Evolutionary conservation across 2,329 filamentous ascomycete genomes (phyloP).

Genomic region (Lecanoromycetidae sp.): DNA sequence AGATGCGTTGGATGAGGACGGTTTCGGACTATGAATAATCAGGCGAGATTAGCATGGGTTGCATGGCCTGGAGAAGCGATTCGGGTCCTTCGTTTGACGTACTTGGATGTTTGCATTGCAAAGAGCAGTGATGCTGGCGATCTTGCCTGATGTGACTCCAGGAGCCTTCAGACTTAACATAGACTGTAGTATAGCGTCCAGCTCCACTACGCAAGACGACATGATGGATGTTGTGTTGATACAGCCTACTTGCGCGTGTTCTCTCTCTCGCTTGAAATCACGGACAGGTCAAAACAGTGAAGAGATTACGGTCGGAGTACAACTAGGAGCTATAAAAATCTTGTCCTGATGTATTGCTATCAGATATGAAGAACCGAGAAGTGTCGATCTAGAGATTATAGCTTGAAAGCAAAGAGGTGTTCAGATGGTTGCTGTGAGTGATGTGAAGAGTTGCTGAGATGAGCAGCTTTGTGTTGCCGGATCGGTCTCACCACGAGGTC

Average conservation of each 20-base stretch:
- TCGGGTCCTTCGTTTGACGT: slow-evolving; percentile 33
- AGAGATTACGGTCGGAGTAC: slow-evolving; percentile 10
- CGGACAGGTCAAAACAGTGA: background rate
- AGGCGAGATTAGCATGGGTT: background rate
- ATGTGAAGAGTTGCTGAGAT: too few relatives aligned
- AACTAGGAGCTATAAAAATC: background rate
- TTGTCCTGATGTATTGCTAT: slow-evolving; percentile 4
- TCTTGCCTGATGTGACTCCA: slow-evolving; percentile 86
- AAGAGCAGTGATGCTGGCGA: slow-evolving; percentile 71
- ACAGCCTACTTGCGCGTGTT: slow-evolving; percentile 8
- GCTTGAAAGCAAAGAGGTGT: background rate
- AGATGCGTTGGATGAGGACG: slow-evolving; percentile 88
- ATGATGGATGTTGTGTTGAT: slow-evolving; percentile 34
- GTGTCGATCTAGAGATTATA: background rate
- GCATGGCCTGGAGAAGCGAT: too few relatives aligned
- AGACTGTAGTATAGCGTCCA: slow-evolving; percentile 80
- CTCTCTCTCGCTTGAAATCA: background rate
- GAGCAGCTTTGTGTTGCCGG: too few relatives aligned
- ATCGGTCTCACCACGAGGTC: background rate
- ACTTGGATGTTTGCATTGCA: slow-evolving; percentile 88
- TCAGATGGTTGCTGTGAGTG: too few relatives aligned
- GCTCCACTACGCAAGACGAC: slow-evolving; percentile 76
- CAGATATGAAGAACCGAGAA: slow-evolving; percentile 4
- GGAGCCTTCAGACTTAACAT: slow-evolving; percentile 87
- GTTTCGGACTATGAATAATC: slow-evolving; percentile 63